A percentile compares a stretch with the other conserved stretches of the same genome.
These are phyloP conservation scores for Penicillium desertorum DNA, from an alignment of 495 filamentous ascomycete species.

Conservation along the genomic window DNA sequence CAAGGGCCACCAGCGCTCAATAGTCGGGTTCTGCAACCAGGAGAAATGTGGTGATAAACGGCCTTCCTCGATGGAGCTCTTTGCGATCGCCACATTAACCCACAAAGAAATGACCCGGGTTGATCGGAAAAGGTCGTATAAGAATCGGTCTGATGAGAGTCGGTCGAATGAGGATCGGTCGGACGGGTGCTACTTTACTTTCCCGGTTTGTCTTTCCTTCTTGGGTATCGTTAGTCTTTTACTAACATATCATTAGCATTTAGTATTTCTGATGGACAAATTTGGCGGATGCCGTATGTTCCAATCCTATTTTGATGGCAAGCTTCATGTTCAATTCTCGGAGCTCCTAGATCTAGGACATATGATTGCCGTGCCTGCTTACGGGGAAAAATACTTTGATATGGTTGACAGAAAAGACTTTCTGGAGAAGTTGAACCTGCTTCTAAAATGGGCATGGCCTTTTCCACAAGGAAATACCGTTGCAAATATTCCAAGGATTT, in stretches of 20 bases:
- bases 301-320: constrained; percentile 8
- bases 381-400: constrained; percentile 4
- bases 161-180: constrained; percentile 2
- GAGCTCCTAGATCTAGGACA: constrained; percentile 9
- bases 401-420: constrained; percentile 7
- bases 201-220: constrained; percentile 7
- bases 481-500: constrained; percentile 5
- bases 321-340: constrained; percentile 9
- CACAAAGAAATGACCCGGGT: background rate
- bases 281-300: constrained; percentile 7
- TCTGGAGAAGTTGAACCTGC: constrained; percentile 7
- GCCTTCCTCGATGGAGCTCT: constrained; percentile 10
- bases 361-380: constrained; percentile 5
- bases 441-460: constrained; percentile 7
- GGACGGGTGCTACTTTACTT: constrained; percentile 9
- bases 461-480: constrained; percentile 5
- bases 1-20: constrained; percentile 4
- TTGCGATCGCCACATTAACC: constrained; percentile 1
- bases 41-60: constrained; percentile 8
- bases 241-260: constrained; percentile 6
- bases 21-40: background rate
- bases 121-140: background rate
- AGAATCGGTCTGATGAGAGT: constrained; percentile 4
- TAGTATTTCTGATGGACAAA: constrained; percentile 4
- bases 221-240: constrained; percentile 2